Base-by-base conservation (phyloP, 148 eudicot species). In the Chenopodium suecicum region DNA sequence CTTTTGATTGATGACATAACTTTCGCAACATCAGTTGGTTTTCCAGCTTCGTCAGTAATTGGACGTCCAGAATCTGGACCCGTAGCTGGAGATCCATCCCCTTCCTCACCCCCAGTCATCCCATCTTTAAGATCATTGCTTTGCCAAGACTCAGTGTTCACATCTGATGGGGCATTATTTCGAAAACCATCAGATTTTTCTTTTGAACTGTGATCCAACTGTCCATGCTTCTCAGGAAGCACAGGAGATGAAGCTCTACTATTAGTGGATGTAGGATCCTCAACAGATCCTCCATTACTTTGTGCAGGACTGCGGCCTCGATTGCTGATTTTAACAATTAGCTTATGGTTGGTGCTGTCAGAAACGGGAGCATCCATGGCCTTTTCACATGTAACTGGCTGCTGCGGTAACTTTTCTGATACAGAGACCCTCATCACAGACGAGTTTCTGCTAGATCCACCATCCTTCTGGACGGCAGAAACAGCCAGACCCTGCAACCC, bases 321-420 rank as follows among this genome's bases (percentile, higher is more conserved):
- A 79, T 91, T 94, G 34, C 94, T 89, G 77, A 97, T 83, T 85
- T 89, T 93, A 65, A 97, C 98, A 81, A 92, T 91, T 19, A 97
- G 82, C 85, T 89, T 87, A 76, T 87, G 92, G 68, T 75, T 90
- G 86, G 83, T 91, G 73, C 84, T 89, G 19, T 90, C 89, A 48
- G 85, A 87, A 78, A 75, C 64, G 75, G 80, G 46, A 62, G 88
- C 82, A 81, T 91, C 95, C 79, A 72, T 20, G 31, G 65, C 83
- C 72, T 73, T 80, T 7, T 41, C 44, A 41, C 44, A 41, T 41
- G 44, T 41, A 41, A 41, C 44, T 41, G 44, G 44, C 44, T 41
- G 44, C 44, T 87, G 86, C 6, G 85, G 82, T 27, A 74, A 54
- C 76, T 88, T 94, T 68, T 94, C 99, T 19, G 81, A 68, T 16